Evolutionary conservation across 2,329 filamentous ascomycete genomes (phyloP).

Genomic region (Pseudocercospora crystallina): DNA sequence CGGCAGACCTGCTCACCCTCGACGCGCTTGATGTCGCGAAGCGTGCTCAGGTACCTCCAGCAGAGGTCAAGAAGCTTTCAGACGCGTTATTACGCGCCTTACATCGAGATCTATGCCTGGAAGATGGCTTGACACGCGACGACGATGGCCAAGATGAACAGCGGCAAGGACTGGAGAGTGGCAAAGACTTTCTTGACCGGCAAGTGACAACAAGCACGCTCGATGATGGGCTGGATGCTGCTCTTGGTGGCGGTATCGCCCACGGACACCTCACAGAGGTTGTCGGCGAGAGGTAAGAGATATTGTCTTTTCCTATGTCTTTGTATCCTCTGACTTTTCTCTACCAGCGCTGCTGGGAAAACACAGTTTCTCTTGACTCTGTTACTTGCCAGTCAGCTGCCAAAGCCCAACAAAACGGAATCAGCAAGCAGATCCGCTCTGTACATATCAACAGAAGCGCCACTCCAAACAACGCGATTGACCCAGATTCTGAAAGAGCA

Average conservation of each 20-base stretch:
- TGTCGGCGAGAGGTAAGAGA: conserved; percentile 74
- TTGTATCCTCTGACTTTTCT: conserved; percentile 6
- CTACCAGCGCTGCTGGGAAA: conserved; percentile 76
- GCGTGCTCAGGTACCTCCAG: conserved; percentile 76
- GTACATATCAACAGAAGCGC: conserved; percentile 91
- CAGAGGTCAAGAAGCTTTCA: conserved; percentile 74
- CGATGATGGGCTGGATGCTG: conserved; percentile 68
- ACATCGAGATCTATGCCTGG: conserved; percentile 39
- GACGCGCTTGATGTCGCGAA: conserved; percentile 81
- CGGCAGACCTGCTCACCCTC: conserved; percentile 80
- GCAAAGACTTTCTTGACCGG: conserved; percentile 42
- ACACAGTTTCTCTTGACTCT: conserved; percentile 88
- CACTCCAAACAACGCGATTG: conserved; percentile 78
- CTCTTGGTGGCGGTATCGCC: conserved; percentile 76
- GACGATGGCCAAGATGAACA: not conserved
- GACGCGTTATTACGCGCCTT: conserved; percentile 69
- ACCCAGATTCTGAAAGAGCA: conserved; percentile 73
- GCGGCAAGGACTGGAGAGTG: conserved; percentile 25
- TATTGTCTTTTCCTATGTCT: conserved; percentile 9
- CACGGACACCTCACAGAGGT: conserved; percentile 83
- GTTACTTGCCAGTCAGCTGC: conserved; percentile 80
- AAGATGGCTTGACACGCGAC: not conserved
- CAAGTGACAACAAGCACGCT: conserved; percentile 75
- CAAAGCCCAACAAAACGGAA: conserved; percentile 40
- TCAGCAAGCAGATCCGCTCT: conserved; percentile 70